A percentile compares a stretch with the other conserved stretches of the same genome.
Evolutionary conservation across 768 basidiomycete genomes (phyloP).

Genomic region (Collybia sordida): DNA sequence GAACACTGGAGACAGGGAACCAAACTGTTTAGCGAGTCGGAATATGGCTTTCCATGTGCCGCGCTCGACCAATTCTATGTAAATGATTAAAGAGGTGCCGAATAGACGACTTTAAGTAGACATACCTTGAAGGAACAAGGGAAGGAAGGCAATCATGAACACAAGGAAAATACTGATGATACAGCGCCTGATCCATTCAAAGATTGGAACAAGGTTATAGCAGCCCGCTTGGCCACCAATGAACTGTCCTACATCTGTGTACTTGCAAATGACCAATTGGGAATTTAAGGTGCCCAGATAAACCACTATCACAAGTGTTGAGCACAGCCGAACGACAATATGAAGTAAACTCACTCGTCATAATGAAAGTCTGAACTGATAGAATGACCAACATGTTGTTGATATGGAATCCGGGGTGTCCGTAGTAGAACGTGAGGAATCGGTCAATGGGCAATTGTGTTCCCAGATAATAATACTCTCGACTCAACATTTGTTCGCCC

Average conservation of each 20-base stretch:
- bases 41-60: slow-evolving; percentile 90
- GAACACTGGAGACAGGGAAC: slow-evolving; percentile 92
- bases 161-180: slow-evolving; percentile 99
- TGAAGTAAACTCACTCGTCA: slow-evolving; percentile 65
- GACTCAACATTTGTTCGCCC: slow-evolving; percentile 99
- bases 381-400: slow-evolving; percentile 99
- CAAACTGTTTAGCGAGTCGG: slow-evolving; percentile 91
- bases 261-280: slow-evolving; percentile 76
- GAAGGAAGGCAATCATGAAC: slow-evolving; percentile 95
- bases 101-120: neutral
- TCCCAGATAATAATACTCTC: slow-evolving; percentile 98
- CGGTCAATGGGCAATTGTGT: slow-evolving; percentile 98
- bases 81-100: slow-evolving; percentile 14
- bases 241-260: slow-evolving; percentile 69
- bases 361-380: slow-evolving; percentile 93
- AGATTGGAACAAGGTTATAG: slow-evolving; percentile 92
- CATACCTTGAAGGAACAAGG: slow-evolving; percentile 91
- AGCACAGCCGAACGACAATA: neutral
- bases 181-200: slow-evolving; percentile 92
- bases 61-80: slow-evolving; percentile 88
- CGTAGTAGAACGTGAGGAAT: slow-evolving; percentile 99
- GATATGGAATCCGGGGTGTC: slow-evolving; percentile 99
- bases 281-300: slow-evolving; percentile 93
- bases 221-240: slow-evolving; percentile 82
- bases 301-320: slow-evolving; percentile 58